These are phyloP conservation scores for Hypoxylon sp. DNA, from an alignment of 2,329 filamentous ascomycete species.

Conservation along the genomic window DNA sequence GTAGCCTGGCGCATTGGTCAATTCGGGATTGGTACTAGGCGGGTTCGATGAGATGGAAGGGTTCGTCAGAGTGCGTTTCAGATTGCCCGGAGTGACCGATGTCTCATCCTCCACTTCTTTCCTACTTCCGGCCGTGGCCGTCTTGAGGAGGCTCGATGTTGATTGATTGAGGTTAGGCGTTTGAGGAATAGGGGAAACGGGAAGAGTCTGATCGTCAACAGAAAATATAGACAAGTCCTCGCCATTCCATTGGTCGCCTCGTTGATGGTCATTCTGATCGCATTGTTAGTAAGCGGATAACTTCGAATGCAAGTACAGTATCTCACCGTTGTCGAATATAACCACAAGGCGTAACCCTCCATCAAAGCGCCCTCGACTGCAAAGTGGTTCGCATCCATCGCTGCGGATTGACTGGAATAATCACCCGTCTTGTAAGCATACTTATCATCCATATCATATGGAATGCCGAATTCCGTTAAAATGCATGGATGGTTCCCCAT, in stretches of 20 bases:
- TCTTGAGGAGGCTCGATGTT: conserved; percentile 56
- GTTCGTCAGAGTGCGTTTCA: conserved; percentile 76
- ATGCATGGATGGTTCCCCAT: conserved; percentile 90
- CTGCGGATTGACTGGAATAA: conserved; percentile 89
- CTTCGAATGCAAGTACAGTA: background rate
- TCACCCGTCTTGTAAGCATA: conserved; percentile 95
- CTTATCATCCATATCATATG: conserved; percentile 98
- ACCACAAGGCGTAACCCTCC: conserved; percentile 90
- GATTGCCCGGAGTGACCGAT: conserved; percentile 76
- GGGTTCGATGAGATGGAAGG: conserved; percentile 69
- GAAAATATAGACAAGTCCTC: conserved; percentile 95
- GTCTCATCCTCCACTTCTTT: conserved; percentile 60
- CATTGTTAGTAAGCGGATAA: conserved; percentile 36
- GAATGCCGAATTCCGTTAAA: conserved; percentile 95
- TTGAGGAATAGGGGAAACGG: conserved; percentile 59
- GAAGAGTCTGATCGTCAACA: conserved; percentile 75
- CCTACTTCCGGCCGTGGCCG: conserved; percentile 46
- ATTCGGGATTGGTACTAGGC: conserved; percentile 61
- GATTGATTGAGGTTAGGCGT: conserved; percentile 54
- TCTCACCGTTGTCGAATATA: conserved; percentile 76
- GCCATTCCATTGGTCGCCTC: conserved; percentile 96
- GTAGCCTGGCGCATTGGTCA: conserved; percentile 74
- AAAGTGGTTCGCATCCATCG: conserved; percentile 96
- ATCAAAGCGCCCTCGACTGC: conserved; percentile 84
- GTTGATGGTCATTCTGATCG: conserved; percentile 79